Base-by-base conservation (phyloP, 2,329 filamentous ascomycete species). In the Fusarium mangiferae region DNA sequence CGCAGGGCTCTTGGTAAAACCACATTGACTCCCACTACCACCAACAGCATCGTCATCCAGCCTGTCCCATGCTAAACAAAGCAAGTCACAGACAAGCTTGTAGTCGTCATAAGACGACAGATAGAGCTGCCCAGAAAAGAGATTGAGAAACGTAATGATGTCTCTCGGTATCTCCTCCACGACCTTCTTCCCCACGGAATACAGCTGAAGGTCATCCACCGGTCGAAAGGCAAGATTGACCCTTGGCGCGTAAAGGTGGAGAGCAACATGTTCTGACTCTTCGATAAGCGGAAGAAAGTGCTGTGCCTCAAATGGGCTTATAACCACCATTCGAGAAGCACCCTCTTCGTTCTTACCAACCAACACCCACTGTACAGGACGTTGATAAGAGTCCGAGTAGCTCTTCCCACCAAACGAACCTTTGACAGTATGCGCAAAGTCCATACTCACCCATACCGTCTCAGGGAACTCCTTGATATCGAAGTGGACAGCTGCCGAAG, bases 41-140 rank as follows among this genome's bases (percentile, higher is more conserved):
- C 64, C 46, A 18, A 20, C 33, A 2, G 69, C 30, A 6, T 4
- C 79, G 11, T 83, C 82, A 1, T 79, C 72, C 0, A 68, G 70
- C 4, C 62, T 44, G 0, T 61, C 55, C 66, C 79, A 83, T 0
- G 83, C 79, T 0, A 92, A 75, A 0, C 90, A 87, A 0, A 93
- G 80, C 45, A 85, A 86, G 2, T 82, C 77, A 67, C 90, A 91
- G 0, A 87, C 77, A 3, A 82, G 78, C 0, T 78, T 70, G 69
- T 94, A 94, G 60, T 93, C 87, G 0, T 81, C 66, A 48, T 85
- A 88, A 0, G 83, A 85, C 0, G 78, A 79, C 15, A 94, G 82
- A 73, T 94, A 94, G 0, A 94, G 83, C 62, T 92, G 90, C 0
- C 92, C 92, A 0, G 92, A 84, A 62, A 94, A 94, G 0, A 94